Conservation (phyloP, 2,329 filamentous ascomycete species). For the Diaporthe sp. region DNA sequence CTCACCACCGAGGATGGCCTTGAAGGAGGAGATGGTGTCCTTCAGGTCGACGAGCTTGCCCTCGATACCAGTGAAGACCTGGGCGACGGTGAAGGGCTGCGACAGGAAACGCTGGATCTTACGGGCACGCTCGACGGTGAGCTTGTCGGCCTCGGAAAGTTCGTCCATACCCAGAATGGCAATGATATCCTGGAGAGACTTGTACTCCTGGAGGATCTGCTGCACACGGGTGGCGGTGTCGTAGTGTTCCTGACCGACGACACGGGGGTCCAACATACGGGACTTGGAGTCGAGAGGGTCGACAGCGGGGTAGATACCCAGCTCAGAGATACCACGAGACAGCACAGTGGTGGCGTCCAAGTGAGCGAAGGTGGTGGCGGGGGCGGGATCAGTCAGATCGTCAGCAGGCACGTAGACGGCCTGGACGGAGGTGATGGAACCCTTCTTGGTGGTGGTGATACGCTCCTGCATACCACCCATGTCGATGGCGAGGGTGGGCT, state of each 20-base stretch:
- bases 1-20: constrained; percentile 95
- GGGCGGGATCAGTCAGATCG: constrained; percentile 99
- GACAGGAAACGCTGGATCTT: constrained; percentile 99
- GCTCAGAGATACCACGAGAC: constrained; percentile 99
- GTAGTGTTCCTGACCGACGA: constrained; percentile 99
- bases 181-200: constrained; percentile 99
- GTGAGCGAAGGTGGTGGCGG: constrained; percentile 99
- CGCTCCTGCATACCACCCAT: constrained; percentile 99
- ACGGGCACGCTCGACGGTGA: constrained; percentile 99
- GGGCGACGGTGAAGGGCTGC: constrained; percentile 94
- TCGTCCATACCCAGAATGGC: constrained; percentile 99
- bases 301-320: constrained; percentile 99
- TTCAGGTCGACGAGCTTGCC: constrained; percentile 97
- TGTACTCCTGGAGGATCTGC: constrained; percentile 99
- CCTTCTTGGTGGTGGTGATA: constrained; percentile 99
- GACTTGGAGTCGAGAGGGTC: constrained; percentile 99
- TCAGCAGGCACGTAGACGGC: constrained; percentile 99
- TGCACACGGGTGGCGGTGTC: constrained; percentile 93
- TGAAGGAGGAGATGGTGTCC: constrained; percentile 98
- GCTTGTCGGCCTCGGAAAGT: constrained; percentile 98
- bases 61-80: constrained; percentile 93
- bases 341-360: constrained; percentile 99
- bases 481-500: constrained; percentile 97
- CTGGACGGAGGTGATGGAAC: constrained; percentile 99
- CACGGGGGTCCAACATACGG: constrained; percentile 98